Percentiles rank a stretch among this genome's conserved stretches.
These are phyloP conservation scores for Blastobotrys niveus DNA, from an alignment of 1,139 yeast species.

Conservation along the genomic window DNA sequence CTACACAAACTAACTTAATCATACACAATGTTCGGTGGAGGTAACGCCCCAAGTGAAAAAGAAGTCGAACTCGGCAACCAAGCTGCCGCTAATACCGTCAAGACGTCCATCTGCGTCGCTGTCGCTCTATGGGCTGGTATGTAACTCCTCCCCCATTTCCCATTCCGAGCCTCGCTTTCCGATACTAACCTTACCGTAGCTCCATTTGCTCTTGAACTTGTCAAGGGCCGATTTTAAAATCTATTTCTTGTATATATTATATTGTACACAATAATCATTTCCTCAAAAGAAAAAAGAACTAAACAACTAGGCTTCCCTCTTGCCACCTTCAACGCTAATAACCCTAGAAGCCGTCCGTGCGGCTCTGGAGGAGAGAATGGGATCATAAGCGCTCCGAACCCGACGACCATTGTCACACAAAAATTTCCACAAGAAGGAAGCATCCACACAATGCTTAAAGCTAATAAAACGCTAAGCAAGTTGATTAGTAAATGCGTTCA, in stretches of 20 bases:
- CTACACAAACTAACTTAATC: neutral
- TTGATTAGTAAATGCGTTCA: constrained; percentile 26
- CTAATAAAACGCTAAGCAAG: constrained; percentile 16
- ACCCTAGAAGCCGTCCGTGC: too few species aligned
- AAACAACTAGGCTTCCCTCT: too few species aligned
- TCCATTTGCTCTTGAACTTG: constrained; percentile 37
- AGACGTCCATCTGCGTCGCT: constrained; percentile 64
- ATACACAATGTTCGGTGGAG: constrained; percentile 66
- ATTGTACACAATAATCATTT: neutral
- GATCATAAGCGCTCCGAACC: too few species aligned
- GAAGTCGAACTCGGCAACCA: constrained; percentile 70
- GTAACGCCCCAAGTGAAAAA: constrained; percentile 70
- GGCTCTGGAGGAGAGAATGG: too few species aligned
- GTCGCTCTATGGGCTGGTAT: constrained; percentile 63
- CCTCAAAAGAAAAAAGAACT: too few species aligned
- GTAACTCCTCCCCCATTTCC: constrained; percentile 16
- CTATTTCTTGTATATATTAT: constrained; percentile 12
- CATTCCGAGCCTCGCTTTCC: too few species aligned
- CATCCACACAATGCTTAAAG: constrained; percentile 12
- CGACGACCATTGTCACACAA: too few species aligned
- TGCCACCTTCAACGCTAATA: too few species aligned
- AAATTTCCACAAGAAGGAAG: neutral
- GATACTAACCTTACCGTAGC: constrained; percentile 23
- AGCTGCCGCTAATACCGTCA: constrained; percentile 59
- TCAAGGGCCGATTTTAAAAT: constrained; percentile 36